A percentile compares a stretch with the other conserved stretches of the same genome.
Evolutionary conservation across 257 asterid species (phyloP).

Genomic region (Solanum piurae): DNA sequence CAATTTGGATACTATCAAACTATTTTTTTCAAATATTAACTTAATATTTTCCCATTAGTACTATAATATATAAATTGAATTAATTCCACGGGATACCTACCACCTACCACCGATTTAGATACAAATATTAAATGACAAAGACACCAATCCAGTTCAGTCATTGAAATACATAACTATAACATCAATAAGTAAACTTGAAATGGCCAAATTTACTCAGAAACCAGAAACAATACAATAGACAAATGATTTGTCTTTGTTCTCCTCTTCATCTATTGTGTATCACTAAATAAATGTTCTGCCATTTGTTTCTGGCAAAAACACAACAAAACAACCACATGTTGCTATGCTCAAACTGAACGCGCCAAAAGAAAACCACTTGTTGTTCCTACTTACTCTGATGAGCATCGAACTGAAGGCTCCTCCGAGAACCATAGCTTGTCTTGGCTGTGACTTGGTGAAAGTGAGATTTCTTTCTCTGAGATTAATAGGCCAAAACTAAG

Average conservation of each 20-base stretch:
- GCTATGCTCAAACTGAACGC: background rate
- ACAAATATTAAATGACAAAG: background rate
- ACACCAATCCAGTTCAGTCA: background rate
- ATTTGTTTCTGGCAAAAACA: background rate
- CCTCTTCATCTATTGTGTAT: background rate
- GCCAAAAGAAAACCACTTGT: background rate
- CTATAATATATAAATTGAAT: background rate
- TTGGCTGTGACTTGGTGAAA: background rate
- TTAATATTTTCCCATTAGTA: background rate
- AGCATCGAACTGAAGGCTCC: background rate
- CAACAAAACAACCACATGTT: background rate
- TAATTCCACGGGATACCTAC: background rate
- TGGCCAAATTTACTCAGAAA: background rate
- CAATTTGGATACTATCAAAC: background rate
- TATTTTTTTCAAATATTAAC: background rate
- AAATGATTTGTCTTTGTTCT: background rate
- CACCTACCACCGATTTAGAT: background rate
- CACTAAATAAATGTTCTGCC: background rate
- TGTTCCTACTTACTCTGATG: background rate
- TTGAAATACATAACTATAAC: background rate
- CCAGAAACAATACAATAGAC: background rate
- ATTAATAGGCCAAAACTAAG: background rate
- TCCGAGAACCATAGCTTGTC: background rate
- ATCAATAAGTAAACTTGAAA: background rate
- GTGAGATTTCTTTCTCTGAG: background rate